Evolutionary conservation across 345 rosid genomes (phyloP).

Genomic region (Citrus unshiu): DNA sequence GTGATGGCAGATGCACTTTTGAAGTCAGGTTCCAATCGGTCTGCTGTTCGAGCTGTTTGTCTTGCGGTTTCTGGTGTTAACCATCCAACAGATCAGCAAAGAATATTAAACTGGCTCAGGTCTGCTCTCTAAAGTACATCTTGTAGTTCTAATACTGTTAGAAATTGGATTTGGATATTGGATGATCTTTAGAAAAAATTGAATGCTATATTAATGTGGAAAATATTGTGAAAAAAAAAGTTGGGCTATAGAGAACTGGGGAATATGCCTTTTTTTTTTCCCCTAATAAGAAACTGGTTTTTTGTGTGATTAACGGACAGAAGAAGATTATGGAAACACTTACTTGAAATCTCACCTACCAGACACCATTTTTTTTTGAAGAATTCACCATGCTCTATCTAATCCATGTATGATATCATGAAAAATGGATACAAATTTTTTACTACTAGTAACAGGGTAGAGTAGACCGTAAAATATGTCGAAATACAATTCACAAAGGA

Average conservation of each 20-base stretch:
- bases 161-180: background rate
- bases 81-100: slow-evolving; percentile 80
- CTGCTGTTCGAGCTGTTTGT: slow-evolving; percentile 80
- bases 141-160: background rate
- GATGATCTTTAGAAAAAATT: background rate
- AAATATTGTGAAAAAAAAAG: background rate
- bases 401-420: no score
- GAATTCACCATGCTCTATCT: no score
- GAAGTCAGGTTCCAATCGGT: slow-evolving; percentile 55
- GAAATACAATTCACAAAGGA: background rate
- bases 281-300: background rate
- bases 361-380: no score
- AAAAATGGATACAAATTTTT: no score
- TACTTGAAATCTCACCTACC: no score
- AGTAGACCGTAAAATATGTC: background rate
- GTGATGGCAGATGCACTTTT: slow-evolving; percentile 82
- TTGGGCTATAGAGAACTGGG: background rate
- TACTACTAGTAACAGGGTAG: background rate
- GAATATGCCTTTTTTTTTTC: background rate
- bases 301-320: background rate
- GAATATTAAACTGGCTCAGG: slow-evolving; percentile 87
- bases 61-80: slow-evolving; percentile 95
- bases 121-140: slow-evolving; percentile 16
- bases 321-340: no score
- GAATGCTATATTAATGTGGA: background rate